Evolutionary conservation across 2,329 filamentous ascomycete species (phyloP), one percentile per base, ranked within the genome.

Genomic region (Lasiodiplodia sp.): DNA sequence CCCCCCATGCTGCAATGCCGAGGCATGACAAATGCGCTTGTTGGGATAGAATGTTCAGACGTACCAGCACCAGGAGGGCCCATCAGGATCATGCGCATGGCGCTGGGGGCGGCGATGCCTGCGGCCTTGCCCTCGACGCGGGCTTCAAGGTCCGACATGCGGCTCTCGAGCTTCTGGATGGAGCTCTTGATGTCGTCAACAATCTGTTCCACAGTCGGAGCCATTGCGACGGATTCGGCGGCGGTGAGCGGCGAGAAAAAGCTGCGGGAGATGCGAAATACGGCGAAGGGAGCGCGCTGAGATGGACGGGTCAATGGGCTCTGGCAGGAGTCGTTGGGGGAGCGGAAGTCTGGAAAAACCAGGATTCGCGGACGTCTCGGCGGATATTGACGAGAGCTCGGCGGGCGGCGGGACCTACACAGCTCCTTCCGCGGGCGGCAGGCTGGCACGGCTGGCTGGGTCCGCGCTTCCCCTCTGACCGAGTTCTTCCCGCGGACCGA

Each of bases 1-100:
- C 25, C n/a, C 37, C 65, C n/a, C 60, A 52, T 60, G n/a, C 23
- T 18, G 62, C 16, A 37, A 34, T 23, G 23, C 47, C 57, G 51
- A 58, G 63, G 18, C 21, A 47, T 11, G 44, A 62, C 60, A 37
- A 55, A n/a, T 69, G 58, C 67, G 57, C n/a, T 21, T 37, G 47
- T 23, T 51, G 60, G n/a, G 44, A 21, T 47, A 34, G 60, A n/a
- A 21, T 18, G 28, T 7, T 10, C 23, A 11, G 56, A 85, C 92
- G 76, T 88, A 98, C 96, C 96, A 82, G 96, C 96, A 82, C 96
- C 96, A 68, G 96, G 96, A 79, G 96, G 96, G 47, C 96, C 96
- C 85, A 99, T 98, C 78, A 99, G 86, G 77, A 99, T 94, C 92
- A 99, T 97, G 84, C 96, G 91, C 82, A 99, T 88, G 31, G 66